These are phyloP conservation scores for Sporisorium scitamineum DNA, from an alignment of 1,284 basidiomycete genomes.

Conservation along the genomic window DNA sequence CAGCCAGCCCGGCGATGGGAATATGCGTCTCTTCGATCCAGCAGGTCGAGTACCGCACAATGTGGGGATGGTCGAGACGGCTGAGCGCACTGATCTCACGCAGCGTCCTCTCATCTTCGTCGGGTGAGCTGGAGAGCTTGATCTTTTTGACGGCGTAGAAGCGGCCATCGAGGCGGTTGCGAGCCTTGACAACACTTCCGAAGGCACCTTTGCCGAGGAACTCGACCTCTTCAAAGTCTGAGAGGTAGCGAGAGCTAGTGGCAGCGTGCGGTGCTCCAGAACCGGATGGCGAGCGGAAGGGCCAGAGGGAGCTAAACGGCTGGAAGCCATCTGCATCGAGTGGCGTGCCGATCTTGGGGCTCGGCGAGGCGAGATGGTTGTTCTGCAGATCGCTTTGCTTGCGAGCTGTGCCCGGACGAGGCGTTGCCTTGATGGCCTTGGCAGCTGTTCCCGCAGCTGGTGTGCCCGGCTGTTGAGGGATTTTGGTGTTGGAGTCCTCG, in stretches of 20 bases:
- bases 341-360: conserved; percentile 13
- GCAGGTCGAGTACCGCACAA: conserved; percentile 80
- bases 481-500: conserved; percentile 34
- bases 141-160: conserved; percentile 85
- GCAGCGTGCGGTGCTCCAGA: conserved; percentile 22
- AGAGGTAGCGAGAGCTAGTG: conserved; percentile 61
- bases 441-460: conserved; percentile 7
- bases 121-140: conserved; percentile 78
- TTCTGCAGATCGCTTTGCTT: conserved; percentile 19
- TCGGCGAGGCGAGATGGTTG: conserved; percentile 12
- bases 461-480: conserved; percentile 11
- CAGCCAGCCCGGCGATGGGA: conserved; percentile 32
- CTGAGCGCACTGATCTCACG: conserved; percentile 91
- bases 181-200: conserved; percentile 91
- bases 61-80: conserved; percentile 85
- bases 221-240: conserved; percentile 68
- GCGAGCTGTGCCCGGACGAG: conserved; percentile 27
- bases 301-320: conserved; percentile 61
- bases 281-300: conserved; percentile 46
- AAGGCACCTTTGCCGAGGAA: conserved; percentile 85
- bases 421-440: conserved; percentile 17
- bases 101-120: conserved; percentile 87
- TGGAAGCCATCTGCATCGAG: conserved; percentile 19
- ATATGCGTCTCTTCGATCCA: conserved; percentile 65
- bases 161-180: conserved; percentile 77